Conservation (phyloP, 257 asterid species). For the Capsicum pubescens region DNA sequence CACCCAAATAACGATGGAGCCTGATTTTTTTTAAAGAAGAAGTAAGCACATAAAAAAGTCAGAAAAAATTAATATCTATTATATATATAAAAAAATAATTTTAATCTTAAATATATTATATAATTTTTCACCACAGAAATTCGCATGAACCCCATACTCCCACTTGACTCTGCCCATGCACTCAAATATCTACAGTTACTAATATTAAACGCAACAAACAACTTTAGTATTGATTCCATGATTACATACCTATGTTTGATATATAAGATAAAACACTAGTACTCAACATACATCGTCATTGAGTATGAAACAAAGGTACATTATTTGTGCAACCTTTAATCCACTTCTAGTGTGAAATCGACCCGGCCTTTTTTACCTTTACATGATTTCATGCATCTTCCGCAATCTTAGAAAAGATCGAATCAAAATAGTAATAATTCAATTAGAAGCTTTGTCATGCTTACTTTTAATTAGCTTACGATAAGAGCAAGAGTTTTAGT, state of each 20-base stretch:
- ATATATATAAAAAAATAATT: too few relatives aligned
- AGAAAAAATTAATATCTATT: too few relatives aligned
- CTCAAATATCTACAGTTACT: too few relatives aligned
- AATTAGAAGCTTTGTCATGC: neutral
- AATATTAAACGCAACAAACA: neutral
- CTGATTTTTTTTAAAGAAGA: neutral
- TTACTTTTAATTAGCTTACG: too few relatives aligned
- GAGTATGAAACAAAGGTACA: neutral
- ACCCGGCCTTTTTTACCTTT: neutral
- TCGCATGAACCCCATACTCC: too few relatives aligned
- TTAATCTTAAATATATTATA: too few relatives aligned
- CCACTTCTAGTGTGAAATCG: slow-evolving; percentile 1
- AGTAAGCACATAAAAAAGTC: too few relatives aligned
- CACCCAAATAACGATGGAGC: too few relatives aligned
- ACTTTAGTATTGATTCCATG: neutral
- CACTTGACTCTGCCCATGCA: too few relatives aligned
- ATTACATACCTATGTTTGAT: neutral
- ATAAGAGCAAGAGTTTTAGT: too few relatives aligned
- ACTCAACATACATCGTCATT: neutral
- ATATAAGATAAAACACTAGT: neutral
- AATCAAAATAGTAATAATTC: neutral
- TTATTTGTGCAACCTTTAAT: neutral
- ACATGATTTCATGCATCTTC: neutral
- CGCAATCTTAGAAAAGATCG: neutral
- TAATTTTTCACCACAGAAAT: too few relatives aligned